phyloP scores from a whole-genome alignment of 2,329 filamentous ascomycete species.

The Chaetomium sp. region DNA sequence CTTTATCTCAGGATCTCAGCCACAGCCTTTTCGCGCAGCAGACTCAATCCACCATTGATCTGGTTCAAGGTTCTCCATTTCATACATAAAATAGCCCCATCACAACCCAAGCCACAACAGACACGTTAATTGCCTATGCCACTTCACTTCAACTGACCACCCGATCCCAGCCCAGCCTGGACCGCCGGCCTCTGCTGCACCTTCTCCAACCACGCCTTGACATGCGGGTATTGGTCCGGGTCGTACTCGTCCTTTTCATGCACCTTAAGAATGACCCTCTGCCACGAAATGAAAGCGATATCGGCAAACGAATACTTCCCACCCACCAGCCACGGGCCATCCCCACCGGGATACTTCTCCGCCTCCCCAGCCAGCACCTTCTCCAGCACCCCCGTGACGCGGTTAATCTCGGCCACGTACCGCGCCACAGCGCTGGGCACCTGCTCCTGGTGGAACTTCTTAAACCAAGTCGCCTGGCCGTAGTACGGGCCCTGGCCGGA shows the following conservation, averaged over 20 bases:
- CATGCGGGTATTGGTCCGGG: conserved; percentile 13
- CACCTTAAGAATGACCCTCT: not conserved
- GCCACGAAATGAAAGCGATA: conserved; percentile 21
- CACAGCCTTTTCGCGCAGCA: too few species aligned
- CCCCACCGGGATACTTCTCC: conserved; percentile 2
- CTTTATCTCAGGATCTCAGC: too few species aligned
- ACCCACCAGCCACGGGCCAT: conserved; percentile 24
- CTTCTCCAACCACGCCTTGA: conserved; percentile 19
- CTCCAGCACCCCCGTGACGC: conserved; percentile 25
- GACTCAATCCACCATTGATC: too few species aligned
- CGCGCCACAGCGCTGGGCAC: conserved; percentile 20
- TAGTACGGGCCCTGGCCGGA: conserved; percentile 40
- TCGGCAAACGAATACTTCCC: conserved; percentile 23
- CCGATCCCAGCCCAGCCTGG: too few species aligned
- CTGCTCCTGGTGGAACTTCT: conserved; percentile 23
- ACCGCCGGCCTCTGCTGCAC: not conserved
- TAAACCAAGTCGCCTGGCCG: conserved; percentile 29
- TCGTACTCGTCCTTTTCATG: not conserved
- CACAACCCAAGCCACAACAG: too few species aligned
- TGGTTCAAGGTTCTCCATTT: too few species aligned
- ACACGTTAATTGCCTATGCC: too few species aligned
- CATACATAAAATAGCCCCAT: too few species aligned
- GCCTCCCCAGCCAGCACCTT: conserved; percentile 13
- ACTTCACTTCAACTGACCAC: too few species aligned
- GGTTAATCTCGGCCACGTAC: conserved; percentile 24